phyloP scores from a whole-genome alignment of 805 yeast genomes.

The Zygosaccharomyces pseudorouxii region DNA sequence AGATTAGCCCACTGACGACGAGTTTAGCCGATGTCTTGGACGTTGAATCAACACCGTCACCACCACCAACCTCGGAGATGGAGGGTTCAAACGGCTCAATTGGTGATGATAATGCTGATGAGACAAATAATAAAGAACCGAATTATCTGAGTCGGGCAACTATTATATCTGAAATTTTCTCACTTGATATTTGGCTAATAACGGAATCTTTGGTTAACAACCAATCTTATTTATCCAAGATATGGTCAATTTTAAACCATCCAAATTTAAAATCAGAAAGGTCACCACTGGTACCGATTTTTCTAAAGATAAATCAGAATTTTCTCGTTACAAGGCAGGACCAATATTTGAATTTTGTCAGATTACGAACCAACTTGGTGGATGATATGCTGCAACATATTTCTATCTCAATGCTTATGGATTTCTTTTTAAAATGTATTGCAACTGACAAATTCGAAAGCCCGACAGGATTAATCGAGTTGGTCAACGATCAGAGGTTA shows the following conservation, averaged over 20 bases:
- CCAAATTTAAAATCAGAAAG: constrained; percentile 52
- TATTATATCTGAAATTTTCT: constrained; percentile 66
- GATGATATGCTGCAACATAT: constrained; percentile 68
- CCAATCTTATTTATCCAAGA: constrained; percentile 51
- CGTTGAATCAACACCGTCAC: background rate
- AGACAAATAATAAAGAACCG: constrained; percentile 4
- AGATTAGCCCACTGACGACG: constrained; percentile 13
- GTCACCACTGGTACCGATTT: constrained; percentile 72
- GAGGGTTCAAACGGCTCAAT: background rate
- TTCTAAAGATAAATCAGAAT: constrained; percentile 85
- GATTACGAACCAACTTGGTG: constrained; percentile 51
- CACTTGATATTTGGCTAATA: constrained; percentile 87
- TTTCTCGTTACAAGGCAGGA: constrained; percentile 69
- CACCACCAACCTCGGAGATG: background rate
- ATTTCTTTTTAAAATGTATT: constrained; percentile 78
- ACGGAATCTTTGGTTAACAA: constrained; percentile 84
- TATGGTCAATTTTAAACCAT: constrained; percentile 75
- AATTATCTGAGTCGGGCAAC: constrained; percentile 25
- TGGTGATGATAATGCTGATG: constrained; percentile 7
- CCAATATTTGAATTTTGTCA: constrained; percentile 35
- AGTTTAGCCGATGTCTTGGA: constrained; percentile 1
- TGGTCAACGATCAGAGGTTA: constrained; percentile 66
- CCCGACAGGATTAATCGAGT: constrained; percentile 83
- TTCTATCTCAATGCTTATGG: constrained; percentile 88
- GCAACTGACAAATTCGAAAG: constrained; percentile 87